Base-by-base conservation (phyloP, 441 rosid species). In the Mallotus repandus region DNA sequence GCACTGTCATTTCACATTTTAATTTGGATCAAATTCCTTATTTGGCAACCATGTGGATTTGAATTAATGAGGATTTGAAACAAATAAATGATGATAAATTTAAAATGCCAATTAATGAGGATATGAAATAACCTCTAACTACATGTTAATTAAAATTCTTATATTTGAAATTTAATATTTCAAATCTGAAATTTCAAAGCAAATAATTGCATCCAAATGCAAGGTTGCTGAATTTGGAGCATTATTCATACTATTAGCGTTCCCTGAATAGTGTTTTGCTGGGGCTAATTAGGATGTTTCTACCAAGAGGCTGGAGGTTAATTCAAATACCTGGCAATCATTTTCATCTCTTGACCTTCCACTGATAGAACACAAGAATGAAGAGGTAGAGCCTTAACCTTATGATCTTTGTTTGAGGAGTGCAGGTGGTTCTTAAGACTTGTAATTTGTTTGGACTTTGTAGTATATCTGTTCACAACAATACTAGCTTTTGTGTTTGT, bases 341-440 rank as follows among this genome's bases (percentile, higher is more conserved):
- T 79, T 83, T 74, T 73, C 87, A 69, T 66, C 77, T 61, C 76
- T 82, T 77, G 86, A 82, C 78, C 79, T 78, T 77, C 84, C 87
- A 71, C 74, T 87, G 77, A 77, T 87, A 82, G 86, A 80, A 68
- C 63, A 80, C 68, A 56, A 14, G 70, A 79, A 76, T 29, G 70
- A 82, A 77, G 86, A 84, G 88, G 89, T 86, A 85, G 69, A 70
- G 58, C 59, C 63, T 72, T 58, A 69, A 45, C 64, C 76, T 70
- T 58, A 2, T 69, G 59, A 35, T 52, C 52, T 76, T 58, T 53
- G 16, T 49, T 48, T 68, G 56, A 38, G 16, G 25, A 21, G 35
- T 41, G 14, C 5, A 49, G 55, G 45, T 60, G 38, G 38, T 15
- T 22, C 45, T 63, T 15, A 21, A 35, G 53, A 18, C 3, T 46